Evolutionary conservation across 1,284 basidiomycete genomes (phyloP).

Genomic region (Ganoderma lingzhi): DNA sequence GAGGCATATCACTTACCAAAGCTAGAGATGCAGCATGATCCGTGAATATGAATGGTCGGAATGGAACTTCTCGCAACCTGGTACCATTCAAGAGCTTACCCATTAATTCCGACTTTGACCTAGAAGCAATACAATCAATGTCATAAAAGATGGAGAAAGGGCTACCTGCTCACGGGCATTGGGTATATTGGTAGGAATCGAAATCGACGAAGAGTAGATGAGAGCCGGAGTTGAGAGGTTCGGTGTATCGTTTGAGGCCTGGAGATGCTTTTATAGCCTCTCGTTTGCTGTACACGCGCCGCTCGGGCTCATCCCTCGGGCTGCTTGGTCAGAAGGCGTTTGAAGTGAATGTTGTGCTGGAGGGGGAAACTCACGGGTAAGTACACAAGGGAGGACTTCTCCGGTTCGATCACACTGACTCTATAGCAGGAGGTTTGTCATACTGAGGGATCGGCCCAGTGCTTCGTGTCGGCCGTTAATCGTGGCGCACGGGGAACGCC

Average conservation of each 20-base stretch:
- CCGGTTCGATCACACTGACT: neutral
- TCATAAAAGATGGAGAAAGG: neutral
- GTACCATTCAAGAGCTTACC: conserved; percentile 50
- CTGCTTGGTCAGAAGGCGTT: neutral
- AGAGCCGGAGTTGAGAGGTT: neutral
- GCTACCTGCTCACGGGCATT: neutral
- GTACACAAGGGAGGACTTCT: neutral
- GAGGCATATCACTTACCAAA: conserved; percentile 55
- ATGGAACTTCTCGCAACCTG: conserved; percentile 3
- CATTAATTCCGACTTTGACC: conserved; percentile 95
- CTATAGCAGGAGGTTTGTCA: neutral
- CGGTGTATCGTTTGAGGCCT: neutral
- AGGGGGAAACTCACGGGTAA: neutral
- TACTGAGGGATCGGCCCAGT: neutral
- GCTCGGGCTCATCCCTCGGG: neutral
- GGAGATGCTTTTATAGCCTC: neutral
- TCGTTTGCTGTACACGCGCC: neutral
- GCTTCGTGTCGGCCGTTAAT: neutral
- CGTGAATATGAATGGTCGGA: conserved; percentile 27
- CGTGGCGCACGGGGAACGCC: neutral
- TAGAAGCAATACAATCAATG: conserved; percentile 22
- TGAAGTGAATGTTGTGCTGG: neutral
- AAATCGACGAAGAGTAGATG: neutral
- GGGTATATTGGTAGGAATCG: neutral
- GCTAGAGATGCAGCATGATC: conserved; percentile 48